Percentiles rank a stretch among this genome's conserved stretches.
phyloP scores from a whole-genome alignment of 176 grass and related monocot genomes.

The Typha latifolia region DNA sequence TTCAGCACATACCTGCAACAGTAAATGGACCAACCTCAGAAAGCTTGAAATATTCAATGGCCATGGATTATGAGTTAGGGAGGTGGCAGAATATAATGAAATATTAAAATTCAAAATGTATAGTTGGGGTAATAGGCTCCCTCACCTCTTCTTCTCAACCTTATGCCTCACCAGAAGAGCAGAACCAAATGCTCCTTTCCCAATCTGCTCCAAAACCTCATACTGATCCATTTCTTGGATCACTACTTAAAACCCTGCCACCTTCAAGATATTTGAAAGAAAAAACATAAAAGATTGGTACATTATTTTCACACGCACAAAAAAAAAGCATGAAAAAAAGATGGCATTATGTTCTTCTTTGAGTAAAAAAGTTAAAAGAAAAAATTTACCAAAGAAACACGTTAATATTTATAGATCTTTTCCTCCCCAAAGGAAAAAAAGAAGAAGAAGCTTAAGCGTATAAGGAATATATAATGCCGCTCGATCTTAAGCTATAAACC shows the following conservation, averaged over 20 bases:
- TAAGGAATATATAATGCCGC: no score
- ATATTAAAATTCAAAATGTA: not conserved
- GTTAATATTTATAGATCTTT: no score
- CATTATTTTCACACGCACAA: no score
- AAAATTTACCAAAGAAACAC: no score
- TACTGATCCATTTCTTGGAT: constrained; percentile 72
- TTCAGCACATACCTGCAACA: constrained; percentile 79
- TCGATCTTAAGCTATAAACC: no score
- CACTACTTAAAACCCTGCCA: constrained; percentile 11
- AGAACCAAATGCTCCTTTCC: constrained; percentile 90
- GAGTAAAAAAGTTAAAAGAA: no score
- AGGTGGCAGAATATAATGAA: not conserved
- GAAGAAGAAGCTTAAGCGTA: no score
- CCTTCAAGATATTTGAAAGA: constrained; percentile 9
- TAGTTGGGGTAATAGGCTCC: not conserved
- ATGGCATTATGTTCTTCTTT: no score
- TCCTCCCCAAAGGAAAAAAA: no score
- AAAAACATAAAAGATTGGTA: constrained; percentile 7
- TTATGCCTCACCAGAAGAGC: constrained; percentile 92
- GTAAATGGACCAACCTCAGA: no score
- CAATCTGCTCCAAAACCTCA: constrained; percentile 97
- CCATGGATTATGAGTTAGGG: not conserved
- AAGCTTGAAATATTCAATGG: not conserved
- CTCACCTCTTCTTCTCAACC: constrained; percentile 91
- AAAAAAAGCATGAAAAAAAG: no score